These are phyloP conservation scores for Strobilomyces echinocephalus DNA, from an alignment of 768 basidiomycete species.

Conservation along the genomic window DNA sequence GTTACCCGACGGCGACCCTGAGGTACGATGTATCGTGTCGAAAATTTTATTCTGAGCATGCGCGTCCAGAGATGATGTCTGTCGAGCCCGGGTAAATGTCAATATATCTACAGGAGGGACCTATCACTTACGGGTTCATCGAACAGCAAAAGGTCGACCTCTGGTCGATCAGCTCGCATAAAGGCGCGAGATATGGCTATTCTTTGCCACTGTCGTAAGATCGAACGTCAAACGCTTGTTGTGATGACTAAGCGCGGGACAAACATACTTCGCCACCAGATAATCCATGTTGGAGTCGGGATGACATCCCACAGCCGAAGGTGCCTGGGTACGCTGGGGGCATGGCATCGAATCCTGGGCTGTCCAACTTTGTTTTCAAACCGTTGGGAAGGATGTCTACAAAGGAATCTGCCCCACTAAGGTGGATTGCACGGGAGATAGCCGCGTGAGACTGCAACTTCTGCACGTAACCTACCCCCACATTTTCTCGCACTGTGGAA, in stretches of 20 bases:
- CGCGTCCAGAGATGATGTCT: constrained; percentile 79
- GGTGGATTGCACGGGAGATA: constrained; percentile 59
- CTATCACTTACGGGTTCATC: constrained; percentile 68
- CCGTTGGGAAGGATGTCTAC: constrained; percentile 67
- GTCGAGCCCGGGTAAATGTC: constrained; percentile 5
- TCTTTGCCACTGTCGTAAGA: constrained; percentile 67
- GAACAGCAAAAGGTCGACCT: constrained; percentile 75
- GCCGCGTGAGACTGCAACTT: constrained; percentile 53
- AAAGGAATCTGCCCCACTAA: constrained; percentile 67
- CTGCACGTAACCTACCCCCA: constrained; percentile 75
- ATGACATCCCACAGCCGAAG: constrained; percentile 25
- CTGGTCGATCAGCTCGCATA: constrained; percentile 72
- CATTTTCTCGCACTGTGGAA: constrained; percentile 74
- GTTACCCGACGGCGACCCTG: constrained; percentile 51
- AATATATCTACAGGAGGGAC: background rate
- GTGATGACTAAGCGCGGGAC: constrained; percentile 11
- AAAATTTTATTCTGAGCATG: constrained; percentile 78
- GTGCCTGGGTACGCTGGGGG: constrained; percentile 30
- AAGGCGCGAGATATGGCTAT: constrained; percentile 84
- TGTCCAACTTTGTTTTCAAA: constrained; percentile 66
- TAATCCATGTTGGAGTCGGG: constrained; percentile 54
- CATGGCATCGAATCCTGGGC: constrained; percentile 53
- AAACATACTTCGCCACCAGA: constrained; percentile 77
- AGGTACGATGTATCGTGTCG: constrained; percentile 65
- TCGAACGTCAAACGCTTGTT: constrained; percentile 9